Base-by-base conservation (phyloP, 2,329 filamentous ascomycete genomes). In the Ceratocystis albifundus region DNA sequence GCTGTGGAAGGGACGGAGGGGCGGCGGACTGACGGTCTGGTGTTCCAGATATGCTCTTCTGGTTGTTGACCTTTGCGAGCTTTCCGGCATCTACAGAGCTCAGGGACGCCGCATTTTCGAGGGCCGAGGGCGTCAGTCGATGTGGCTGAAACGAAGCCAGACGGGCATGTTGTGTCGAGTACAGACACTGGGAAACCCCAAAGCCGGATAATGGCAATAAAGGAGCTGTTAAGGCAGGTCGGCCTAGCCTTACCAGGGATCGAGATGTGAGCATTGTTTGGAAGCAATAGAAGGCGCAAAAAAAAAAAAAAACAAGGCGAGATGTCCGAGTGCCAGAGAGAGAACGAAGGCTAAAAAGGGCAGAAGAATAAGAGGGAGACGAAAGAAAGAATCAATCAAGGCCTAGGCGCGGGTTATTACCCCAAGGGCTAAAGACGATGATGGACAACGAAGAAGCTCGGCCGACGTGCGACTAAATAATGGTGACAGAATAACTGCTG, bases 121-220 rank as follows among this genome's bases (percentile, higher is more conserved):
- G 12, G n/a, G 66, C 28, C 15, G 48, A 65, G 15, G 59, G 41
- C 0, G 64, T 68, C 3, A 65, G 46, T 10, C 64, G 66, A 17
- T 68, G 55, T 12, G 66, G 45, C 45, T 68, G 66, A 50, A 68
- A 68, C 41, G 66, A 57, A 4, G 66, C 59, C 17, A 61, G 20
- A 25, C 64, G 61, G 36, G 28, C 22, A 20, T 41, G 22, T 12
- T 32, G 17, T 20, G 53, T 44, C 36, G 57, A 61, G 50, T 50
- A 65, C 59, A 65, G 65, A 41, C 55, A 32, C n/a, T 22, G 61
- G 7, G 44, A n/a, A 59, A 30, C 8, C 1, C 17, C 55, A n/a
- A 20, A 63, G n/a, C n/a, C 41, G 41, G 1, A 59, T 36, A 15
- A 25, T 50, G 45, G 45, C 22, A 41, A 50, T 36, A 50, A 28